These are phyloP conservation scores for Pyricularia grisea DNA, from an alignment of 2,329 filamentous ascomycete genomes.

Conservation along the genomic window DNA sequence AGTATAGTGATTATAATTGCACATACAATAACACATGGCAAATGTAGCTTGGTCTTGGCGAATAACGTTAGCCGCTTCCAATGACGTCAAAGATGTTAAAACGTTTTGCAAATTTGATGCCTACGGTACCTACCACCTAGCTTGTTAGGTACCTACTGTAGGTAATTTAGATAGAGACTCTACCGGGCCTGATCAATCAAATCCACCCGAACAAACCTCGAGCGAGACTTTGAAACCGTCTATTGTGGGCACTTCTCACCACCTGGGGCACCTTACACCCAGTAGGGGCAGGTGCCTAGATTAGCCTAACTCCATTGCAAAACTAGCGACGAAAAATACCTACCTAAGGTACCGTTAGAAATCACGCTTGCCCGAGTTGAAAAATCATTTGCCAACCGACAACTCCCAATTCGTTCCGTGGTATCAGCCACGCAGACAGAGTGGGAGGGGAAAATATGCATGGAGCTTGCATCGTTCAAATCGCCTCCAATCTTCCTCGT, in stretches of 20 bases:
- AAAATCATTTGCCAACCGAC: not conserved
- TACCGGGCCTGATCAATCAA: not conserved
- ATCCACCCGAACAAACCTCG: not conserved
- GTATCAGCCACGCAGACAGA: not conserved
- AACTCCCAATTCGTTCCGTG: not conserved
- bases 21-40: not conserved
- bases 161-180: not conserved
- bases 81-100: not conserved
- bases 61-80: not conserved
- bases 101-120: not conserved
- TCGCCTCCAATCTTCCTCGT: not conserved
- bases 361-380: not conserved
- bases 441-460: not conserved
- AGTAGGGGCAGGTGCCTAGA: not conserved
- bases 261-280: not conserved
- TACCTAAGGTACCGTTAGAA: not conserved
- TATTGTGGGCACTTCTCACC: not conserved
- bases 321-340: not conserved
- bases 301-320: not conserved
- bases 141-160: too few relatives aligned
- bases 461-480: not conserved
- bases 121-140: too few relatives aligned
- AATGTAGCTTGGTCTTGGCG: not conserved
- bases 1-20: too few relatives aligned
- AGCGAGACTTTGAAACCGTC: not conserved